Percentiles rank a stretch among this genome's conserved stretches.
Conservation (phyloP, 352 stramenopile genomes). For the Aphanomyces stellatus region DNA sequence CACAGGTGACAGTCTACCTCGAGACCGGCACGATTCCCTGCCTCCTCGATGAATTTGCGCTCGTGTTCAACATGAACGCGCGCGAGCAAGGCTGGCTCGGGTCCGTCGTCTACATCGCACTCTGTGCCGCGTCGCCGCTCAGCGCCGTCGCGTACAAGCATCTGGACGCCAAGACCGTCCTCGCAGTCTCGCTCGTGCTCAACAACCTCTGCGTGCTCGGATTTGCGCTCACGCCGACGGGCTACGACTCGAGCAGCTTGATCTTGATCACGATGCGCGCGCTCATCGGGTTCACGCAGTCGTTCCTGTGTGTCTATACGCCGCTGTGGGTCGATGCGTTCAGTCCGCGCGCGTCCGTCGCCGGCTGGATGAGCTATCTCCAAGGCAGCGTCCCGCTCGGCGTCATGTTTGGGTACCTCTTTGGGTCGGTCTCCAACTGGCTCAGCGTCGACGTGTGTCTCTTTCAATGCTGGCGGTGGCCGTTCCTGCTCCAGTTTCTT, state of each 20-base stretch:
- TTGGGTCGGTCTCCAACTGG: slow-evolving; percentile 73
- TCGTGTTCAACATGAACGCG: slow-evolving; percentile 54
- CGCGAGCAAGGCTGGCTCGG: slow-evolving; percentile 70
- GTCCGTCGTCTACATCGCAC: slow-evolving; percentile 67
- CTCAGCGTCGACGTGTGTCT: slow-evolving; percentile 44
- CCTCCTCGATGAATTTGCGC: slow-evolving; percentile 66
- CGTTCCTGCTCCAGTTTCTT: slow-evolving; percentile 77
- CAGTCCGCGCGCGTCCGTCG: slow-evolving; percentile 59
- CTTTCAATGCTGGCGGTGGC: slow-evolving; percentile 74
- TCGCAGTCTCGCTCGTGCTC: slow-evolving; percentile 57
- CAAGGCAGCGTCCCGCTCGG: slow-evolving; percentile 76
- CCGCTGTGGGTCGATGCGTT: slow-evolving; percentile 82
- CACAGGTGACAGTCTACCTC: slow-evolving; percentile 75
- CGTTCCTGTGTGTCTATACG: slow-evolving; percentile 77
- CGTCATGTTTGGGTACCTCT: slow-evolving; percentile 81
- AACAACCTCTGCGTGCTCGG: slow-evolving; percentile 72
- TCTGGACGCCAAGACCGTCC: slow-evolving; percentile 52
- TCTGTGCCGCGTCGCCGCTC: slow-evolving; percentile 67
- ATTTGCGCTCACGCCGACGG: slow-evolving; percentile 61
- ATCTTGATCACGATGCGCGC: slow-evolving; percentile 61
- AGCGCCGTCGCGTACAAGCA: slow-evolving; percentile 63
- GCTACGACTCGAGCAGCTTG: slow-evolving; percentile 52
- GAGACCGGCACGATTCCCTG: slow-evolving; percentile 75
- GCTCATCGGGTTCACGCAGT: slow-evolving; percentile 75
- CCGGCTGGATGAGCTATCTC: slow-evolving; percentile 78